These are phyloP conservation scores for Torrubiella hemipterigena DNA, from an alignment of 2,329 filamentous ascomycete genomes.

Conservation along the genomic window DNA sequence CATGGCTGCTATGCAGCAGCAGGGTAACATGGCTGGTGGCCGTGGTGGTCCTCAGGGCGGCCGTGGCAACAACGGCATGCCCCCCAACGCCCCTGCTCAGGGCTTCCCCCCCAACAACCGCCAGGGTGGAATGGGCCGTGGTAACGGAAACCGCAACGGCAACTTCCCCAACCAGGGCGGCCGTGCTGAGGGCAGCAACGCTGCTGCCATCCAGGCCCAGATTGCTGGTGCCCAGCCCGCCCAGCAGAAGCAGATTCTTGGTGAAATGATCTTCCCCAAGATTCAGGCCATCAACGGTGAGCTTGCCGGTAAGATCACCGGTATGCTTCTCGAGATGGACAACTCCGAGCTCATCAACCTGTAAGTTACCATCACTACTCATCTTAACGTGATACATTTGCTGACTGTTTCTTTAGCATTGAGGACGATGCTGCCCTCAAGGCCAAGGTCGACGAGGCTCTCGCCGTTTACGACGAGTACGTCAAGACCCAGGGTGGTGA, in stretches of 20 bases:
- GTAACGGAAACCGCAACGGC: slow-evolving; percentile 28
- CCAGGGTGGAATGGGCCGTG: slow-evolving; percentile 37
- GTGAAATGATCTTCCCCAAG: slow-evolving; percentile 97
- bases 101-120: slow-evolving; percentile 46
- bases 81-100: slow-evolving; percentile 34
- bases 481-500: slow-evolving; percentile 53
- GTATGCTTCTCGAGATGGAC: slow-evolving; percentile 99
- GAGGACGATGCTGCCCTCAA: slow-evolving; percentile 82
- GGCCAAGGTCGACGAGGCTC: slow-evolving; percentile 93
- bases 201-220: slow-evolving; percentile 39
- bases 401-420: too few species aligned
- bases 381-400: too few species aligned
- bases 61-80: slow-evolving; percentile 52
- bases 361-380: slow-evolving; percentile 49
- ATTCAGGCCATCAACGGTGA: slow-evolving; percentile 90
- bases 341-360: slow-evolving; percentile 87
- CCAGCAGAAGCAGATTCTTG: slow-evolving; percentile 97
- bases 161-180: slow-evolving; percentile 35
- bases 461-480: slow-evolving; percentile 97
- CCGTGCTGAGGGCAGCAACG: slow-evolving; percentile 26
- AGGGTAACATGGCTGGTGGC: slow-evolving; percentile 46
- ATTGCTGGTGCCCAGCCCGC: slow-evolving; percentile 44
- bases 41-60: slow-evolving; percentile 55
- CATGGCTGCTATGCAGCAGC: slow-evolving; percentile 70
- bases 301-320: slow-evolving; percentile 96